Evolutionary conservation across 1,284 basidiomycete genomes (phyloP).

Genomic region (Abortiporus biennis): DNA sequence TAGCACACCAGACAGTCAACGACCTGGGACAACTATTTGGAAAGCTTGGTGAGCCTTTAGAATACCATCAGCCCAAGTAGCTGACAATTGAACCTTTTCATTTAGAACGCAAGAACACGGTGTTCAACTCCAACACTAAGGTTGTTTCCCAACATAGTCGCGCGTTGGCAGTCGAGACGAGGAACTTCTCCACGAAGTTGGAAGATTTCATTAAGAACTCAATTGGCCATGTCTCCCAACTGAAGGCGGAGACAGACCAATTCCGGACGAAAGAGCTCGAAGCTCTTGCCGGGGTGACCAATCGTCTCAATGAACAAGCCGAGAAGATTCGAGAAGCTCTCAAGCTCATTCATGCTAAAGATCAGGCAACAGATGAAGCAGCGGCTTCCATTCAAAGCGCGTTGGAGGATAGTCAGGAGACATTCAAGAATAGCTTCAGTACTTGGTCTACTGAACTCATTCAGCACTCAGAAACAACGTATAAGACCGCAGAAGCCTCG

Average conservation of each 20-base stretch:
- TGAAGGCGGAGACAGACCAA: constrained; percentile 51
- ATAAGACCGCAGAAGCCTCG: constrained; percentile 36
- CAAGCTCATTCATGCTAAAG: constrained; percentile 49
- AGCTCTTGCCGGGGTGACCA: constrained; percentile 43
- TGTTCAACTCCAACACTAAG: constrained; percentile 62
- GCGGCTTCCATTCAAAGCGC: constrained; percentile 39
- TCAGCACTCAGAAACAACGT: constrained; percentile 41
- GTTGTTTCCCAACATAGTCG: constrained; percentile 60
- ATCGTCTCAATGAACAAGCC: constrained; percentile 57
- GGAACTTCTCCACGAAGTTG: constrained; percentile 51
- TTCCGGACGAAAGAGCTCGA: constrained; percentile 56
- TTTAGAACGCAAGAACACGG: constrained; percentile 69
- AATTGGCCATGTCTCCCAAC: constrained; percentile 41
- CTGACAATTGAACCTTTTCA: constrained; percentile 10
- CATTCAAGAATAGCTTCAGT: constrained; percentile 45
- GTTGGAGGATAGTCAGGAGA: constrained; percentile 47
- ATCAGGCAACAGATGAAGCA: constrained; percentile 49
- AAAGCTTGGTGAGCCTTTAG: constrained; percentile 67
- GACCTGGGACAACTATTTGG: constrained; percentile 76
- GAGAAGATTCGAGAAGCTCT: constrained; percentile 52
- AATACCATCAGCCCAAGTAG: neutral
- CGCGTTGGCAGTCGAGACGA: constrained; percentile 44
- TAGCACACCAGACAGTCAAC: constrained; percentile 61
- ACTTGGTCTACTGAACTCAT: constrained; percentile 50
- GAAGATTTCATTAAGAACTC: constrained; percentile 58